Base-by-base conservation (phyloP, 2,329 filamentous ascomycete species). In the Cordyceps cateniannulata region DNA sequence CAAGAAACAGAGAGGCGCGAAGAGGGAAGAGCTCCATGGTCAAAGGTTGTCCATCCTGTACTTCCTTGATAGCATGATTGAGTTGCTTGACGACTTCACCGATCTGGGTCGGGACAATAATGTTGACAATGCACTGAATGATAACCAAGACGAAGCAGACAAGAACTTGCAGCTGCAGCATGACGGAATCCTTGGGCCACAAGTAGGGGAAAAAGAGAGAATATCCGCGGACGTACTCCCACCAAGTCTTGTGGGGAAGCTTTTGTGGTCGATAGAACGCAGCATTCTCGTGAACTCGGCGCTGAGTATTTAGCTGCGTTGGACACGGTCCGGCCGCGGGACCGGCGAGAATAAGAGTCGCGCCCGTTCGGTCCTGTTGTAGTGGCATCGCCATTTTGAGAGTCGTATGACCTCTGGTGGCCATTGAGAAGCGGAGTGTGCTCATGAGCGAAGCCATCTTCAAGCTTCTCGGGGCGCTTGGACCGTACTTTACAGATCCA, bases 181-280 rank as follows among this genome's bases (percentile, higher is more conserved):
- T n/a, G n/a, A n/a, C n/a, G n/a, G n/a, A n/a, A n/a, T n/a, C n/a
- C n/a, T n/a, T n/a, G n/a, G n/a, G n/a, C n/a, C n/a, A n/a, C n/a
- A n/a, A n/a, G n/a, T n/a, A n/a, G n/a, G n/a, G n/a, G n/a, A n/a
- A n/a, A n/a, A n/a, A n/a, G n/a, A n/a, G n/a, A n/a, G n/a, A n/a
- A n/a, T n/a, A n/a, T n/a, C n/a, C n/a, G n/a, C n/a, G n/a, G n/a
- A n/a, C n/a, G n/a, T n/a, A n/a, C n/a, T n/a, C n/a, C n/a, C n/a
- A n/a, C n/a, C n/a, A n/a, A n/a, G n/a, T n/a, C n/a, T n/a, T n/a
- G 66, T 90, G 89, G 3, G 91, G 92, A 9, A 91, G 83, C 65
- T 91, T 93, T 42, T 89, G 88, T 2, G 93, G 93, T 66, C 93
- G 88, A 72, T 96, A 96, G 80, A 96, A 98, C 6, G 90, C 91